Percentiles rank a stretch among this genome's conserved stretches.
Conservation (phyloP, 23 red algal species). For the Cyanidiococcus yangmingshanensis region DNA sequence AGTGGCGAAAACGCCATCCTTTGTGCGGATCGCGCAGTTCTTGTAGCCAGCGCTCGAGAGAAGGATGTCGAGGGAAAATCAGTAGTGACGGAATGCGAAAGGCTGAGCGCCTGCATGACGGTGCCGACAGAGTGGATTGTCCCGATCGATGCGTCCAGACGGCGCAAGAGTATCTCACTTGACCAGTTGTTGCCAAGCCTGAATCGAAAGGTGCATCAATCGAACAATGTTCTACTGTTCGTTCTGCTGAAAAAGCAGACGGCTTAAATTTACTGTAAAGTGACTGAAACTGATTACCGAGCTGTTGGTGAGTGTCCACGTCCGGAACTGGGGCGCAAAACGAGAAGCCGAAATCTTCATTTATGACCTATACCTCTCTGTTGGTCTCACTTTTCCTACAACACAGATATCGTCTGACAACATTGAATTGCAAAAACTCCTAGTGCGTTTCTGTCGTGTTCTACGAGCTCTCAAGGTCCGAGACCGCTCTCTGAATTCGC, state of each 20-base stretch:
- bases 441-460: too few relatives aligned
- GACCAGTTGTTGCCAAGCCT: conserved; percentile 15
- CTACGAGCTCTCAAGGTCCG: too few relatives aligned
- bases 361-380: too few relatives aligned
- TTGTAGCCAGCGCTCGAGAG: conserved; percentile 14
- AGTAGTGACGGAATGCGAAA: conserved; percentile 5
- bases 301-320: too few relatives aligned
- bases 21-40: background rate
- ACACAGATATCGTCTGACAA: too few relatives aligned
- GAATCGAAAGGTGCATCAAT: conserved; percentile 5
- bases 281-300: too few relatives aligned
- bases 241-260: conserved; percentile 4
- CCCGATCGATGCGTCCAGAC: background rate
- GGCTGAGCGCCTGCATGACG: conserved; percentile 2
- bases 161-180: background rate
- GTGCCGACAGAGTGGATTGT: conserved; percentile 11
- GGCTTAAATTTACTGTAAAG: background rate
- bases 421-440: too few relatives aligned
- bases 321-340: too few relatives aligned
- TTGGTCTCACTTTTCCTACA: too few relatives aligned
- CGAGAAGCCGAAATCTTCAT: too few relatives aligned
- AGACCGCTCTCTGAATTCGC: too few relatives aligned
- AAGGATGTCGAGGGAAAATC: background rate
- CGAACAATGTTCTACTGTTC: conserved; percentile 6
- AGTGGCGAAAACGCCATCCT: conserved; percentile 4